Evolutionary conservation across 441 rosid species (phyloP).

Genomic region (Erysimum pusillum): DNA sequence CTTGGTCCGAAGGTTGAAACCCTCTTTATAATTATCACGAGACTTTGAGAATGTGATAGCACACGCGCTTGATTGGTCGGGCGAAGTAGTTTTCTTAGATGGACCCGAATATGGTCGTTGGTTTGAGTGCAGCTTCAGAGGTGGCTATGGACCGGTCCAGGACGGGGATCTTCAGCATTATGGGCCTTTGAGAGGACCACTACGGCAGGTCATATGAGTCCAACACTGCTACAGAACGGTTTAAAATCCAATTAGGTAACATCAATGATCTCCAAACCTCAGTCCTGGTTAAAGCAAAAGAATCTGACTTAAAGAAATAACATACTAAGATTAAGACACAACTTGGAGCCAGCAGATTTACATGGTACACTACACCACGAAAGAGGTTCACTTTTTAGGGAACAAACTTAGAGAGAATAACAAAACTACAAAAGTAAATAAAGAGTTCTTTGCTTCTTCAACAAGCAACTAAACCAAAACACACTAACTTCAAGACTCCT

Average conservation of each 20-base stretch:
- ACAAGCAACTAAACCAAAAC: conserved; percentile 43
- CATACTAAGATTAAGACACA: conserved; percentile 41
- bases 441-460: conserved; percentile 38
- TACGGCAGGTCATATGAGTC: background rate
- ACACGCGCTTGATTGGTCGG: background rate
- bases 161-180: background rate
- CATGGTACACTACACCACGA: conserved; percentile 46
- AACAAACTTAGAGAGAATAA: conserved; percentile 30
- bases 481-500: conserved; percentile 39
- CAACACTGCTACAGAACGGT: background rate
- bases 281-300: background rate
- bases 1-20: too few species aligned
- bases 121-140: background rate
- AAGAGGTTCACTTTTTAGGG: conserved; percentile 42
- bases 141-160: background rate
- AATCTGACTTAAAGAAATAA: conserved; percentile 22
- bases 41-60: background rate
- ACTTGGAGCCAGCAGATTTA: conserved; percentile 46
- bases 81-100: background rate
- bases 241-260: background rate
- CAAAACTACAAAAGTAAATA: conserved; percentile 20
- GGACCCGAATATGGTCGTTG: background rate
- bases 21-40: background rate
- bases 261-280: background rate
- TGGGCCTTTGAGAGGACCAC: background rate